Evolutionary conservation across 2,329 filamentous ascomycete species (phyloP).

Genomic region (Dryadomyces quercivorus): DNA sequence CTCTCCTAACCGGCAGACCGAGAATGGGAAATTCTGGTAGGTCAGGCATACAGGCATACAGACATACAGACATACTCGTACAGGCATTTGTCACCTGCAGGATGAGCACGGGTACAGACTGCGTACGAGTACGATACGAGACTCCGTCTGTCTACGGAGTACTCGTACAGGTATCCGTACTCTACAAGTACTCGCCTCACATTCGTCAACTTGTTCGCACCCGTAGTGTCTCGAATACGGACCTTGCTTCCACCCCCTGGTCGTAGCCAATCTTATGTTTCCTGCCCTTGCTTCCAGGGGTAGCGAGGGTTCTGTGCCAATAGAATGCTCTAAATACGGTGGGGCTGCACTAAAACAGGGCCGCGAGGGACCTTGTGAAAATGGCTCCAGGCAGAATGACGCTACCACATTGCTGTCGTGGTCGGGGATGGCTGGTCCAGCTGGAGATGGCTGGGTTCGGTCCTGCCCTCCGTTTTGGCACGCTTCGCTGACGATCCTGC

Average conservation of each 20-base stretch:
- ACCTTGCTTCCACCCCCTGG: neutral
- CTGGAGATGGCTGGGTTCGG: neutral
- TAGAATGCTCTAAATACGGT: neutral
- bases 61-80: too few relatives aligned
- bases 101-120: too few relatives aligned
- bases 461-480: neutral
- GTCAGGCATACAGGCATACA: too few relatives aligned
- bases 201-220: neutral
- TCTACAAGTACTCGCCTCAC: neutral
- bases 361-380: neutral
- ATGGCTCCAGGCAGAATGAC: neutral
- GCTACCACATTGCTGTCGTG: constrained; percentile 2
- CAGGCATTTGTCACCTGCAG: too few relatives aligned
- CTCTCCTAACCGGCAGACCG: neutral
- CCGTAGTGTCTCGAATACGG: constrained; percentile 2
- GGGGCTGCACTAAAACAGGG: neutral
- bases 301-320: neutral
- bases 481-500: neutral
- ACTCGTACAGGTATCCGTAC: too few relatives aligned
- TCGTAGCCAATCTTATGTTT: constrained; percentile 1
- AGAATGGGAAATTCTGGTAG: too few relatives aligned
- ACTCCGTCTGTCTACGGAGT: too few relatives aligned
- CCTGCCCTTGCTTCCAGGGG: constrained; percentile 1
- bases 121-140: too few relatives aligned
- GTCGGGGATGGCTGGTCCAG: neutral